Base-by-base conservation (phyloP, 306 rosid genomes). In the Cucurbita maxima region DNA sequence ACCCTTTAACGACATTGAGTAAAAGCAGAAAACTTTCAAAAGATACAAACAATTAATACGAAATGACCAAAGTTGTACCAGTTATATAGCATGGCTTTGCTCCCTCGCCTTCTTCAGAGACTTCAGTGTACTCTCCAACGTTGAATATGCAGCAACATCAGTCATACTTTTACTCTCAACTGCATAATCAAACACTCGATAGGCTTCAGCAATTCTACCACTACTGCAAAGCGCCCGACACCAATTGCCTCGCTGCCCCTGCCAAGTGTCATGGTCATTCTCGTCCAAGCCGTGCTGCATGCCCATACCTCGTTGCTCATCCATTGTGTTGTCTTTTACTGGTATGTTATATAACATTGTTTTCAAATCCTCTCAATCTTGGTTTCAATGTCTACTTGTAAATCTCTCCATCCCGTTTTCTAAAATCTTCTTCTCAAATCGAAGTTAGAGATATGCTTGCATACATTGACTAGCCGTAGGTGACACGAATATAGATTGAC, bases 151-250 rank as follows among this genome's bases (percentile, higher is more conserved):
- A 48, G 87, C 67, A 73, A 85, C 88, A 48, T 84, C 88, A 2
- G 89, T 84, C 83, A 91, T 60, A 76, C 97, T 94, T 90, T 88
- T 91, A 81, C 92, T 89, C 86, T 81, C 86, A 69, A 94, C 82
- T 11, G 96, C 96, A 83, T 86, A 94, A 83, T 94, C 97, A 77
- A 91, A 94, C 68, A 88, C 97, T 82, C 84, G 88, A 80, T 84
- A 91, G n/a, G 96, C 97, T 66, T 89, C 96, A 0, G 96, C 96
- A 66, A 87, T 50, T 82, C 88, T 86, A n/a, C 88, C 90, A 5
- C 79, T 81, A 81, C 95, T 89, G 69, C 99, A 91, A 22, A 94
- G 86, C 3, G 81, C 76, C 88, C 99, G 72, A 94, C 92, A 80
- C 75, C 85, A 64, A 88, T 69, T 3, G 87, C 92, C 86, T 91